Evolutionary conservation across 169 alveolate species (phyloP), one percentile per base, ranked within the genome.

Genomic region (Nephromyces sp.): DNA sequence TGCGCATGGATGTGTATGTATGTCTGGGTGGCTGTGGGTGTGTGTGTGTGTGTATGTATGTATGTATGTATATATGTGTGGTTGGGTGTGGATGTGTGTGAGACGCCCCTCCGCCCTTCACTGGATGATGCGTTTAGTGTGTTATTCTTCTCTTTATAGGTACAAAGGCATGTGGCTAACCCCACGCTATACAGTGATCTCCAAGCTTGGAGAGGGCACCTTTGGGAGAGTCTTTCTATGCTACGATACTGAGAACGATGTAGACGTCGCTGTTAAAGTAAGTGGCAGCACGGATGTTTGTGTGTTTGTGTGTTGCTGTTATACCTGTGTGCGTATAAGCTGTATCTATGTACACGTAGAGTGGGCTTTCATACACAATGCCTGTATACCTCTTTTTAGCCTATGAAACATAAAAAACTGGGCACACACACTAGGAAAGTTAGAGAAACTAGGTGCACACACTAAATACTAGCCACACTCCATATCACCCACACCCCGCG

Each of bases 151-250:
- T 79, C 21, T 32, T 34, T 28, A 2, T 65, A 24, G 71, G 3
- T 15, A 35, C n/a, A 64, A 73, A 3, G 82, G 82, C 0, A 57
- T 68, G 76, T 76, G 71, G 92, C 87, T 22, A 72, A 68, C n/a
- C 73, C 87, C 82, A 43, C 51, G 88, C 43, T 94, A 93, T 85
- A 77, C 83, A 71, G 92, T 96, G 64, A 71, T 82, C 67, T 80
- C 87, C 67, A 84, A 89, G 70, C 84, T 95, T 75, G 97, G 98
- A 6, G 99, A 95, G 70, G 99, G 99, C 24, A 95, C 99, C 5
- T 97, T 97, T 79, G 99, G 99, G n/a, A 80, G 98, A 77, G 98
- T 94, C 32, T 84, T 95, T 28, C 88, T 87, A 63, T 91, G 96
- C 64, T 90, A 92, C 43, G 93, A 90, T 77, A 81, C 75, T 31